Base-by-base conservation (phyloP, 192 early-diverging fungal genomes). In the Linnemannia hyalina region DNA sequence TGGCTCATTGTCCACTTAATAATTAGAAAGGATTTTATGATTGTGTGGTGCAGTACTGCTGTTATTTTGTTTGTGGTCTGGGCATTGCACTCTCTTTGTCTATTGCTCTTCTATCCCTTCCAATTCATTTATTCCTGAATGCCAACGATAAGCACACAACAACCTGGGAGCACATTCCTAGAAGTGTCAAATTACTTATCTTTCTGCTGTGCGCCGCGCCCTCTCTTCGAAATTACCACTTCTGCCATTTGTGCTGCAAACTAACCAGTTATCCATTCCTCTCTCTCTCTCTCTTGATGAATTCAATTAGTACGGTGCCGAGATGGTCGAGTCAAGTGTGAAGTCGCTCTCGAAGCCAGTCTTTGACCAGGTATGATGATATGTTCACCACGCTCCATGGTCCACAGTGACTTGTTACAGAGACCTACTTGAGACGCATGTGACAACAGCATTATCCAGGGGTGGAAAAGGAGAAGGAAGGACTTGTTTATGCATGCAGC, bases 271-370 rank as follows among this genome's bases (percentile, higher is more conserved):
- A 3, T 10, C 29, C 10, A 29, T 29, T 26, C 69, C 88, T 88
- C 65, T 87, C 26, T 71, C 88, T 88, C 65, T 87, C 80, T 87
- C n/a, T n/a, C n/a, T n/a, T 46, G 77, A 74, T 32, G 11, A 57
- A 57, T n/a, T 8, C 29, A 29, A 71, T n/a, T 93, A 93, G 84
- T 94, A 93, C 73, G 93, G 94, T 18, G 94, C 94, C 47, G 93
- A 94, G 74, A 93, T 93, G 80, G 94, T 97, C 10, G 97, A 97
- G 80, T 94, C 93, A 29, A 91, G 93, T 38, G 93, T 95, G 16
- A 93, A 92, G 65, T 90, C 90, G 11, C 90, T 97, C 69, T 93
- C 93, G 69, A 89, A 92, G 76, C 94, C 95, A 13, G 92, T 98
- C 13, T 91, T 93, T 47, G 92, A 93, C 74, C 94, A 92, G 41